Conservation (phyloP, 371 early-diverging fungal species). For the Dichotomocladium elegans region DNA sequence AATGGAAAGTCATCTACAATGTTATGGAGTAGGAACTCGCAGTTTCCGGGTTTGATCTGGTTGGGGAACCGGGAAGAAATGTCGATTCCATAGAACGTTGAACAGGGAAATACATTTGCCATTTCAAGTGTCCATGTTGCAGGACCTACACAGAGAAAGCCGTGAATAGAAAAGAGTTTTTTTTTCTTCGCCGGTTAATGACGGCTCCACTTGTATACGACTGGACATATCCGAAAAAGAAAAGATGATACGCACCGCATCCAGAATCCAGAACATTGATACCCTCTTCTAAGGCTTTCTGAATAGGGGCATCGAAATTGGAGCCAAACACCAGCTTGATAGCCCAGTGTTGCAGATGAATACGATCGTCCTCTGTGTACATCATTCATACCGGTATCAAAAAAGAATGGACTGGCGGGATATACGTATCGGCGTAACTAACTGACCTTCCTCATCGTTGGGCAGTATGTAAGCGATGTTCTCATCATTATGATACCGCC, state of each 20-base stretch:
- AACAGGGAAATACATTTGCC: conserved; percentile 16
- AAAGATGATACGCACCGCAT: not conserved
- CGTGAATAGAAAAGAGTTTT: not conserved
- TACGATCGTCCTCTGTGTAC: not conserved
- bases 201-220: too few species aligned
- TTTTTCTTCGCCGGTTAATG: not conserved
- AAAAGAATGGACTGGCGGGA: too few species aligned
- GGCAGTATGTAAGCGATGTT: too few species aligned
- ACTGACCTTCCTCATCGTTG: too few species aligned
- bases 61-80: conserved; percentile 6
- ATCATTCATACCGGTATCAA: too few species aligned
- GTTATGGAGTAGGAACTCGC: conserved; percentile 48
- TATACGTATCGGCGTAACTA: too few species aligned
- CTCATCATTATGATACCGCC: too few species aligned
- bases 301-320: not conserved
- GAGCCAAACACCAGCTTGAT: not conserved
- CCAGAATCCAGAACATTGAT: not conserved
- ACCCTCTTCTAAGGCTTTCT: not conserved
- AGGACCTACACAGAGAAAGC: conserved; percentile 6
- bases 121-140: conserved; percentile 15
- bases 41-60: conserved; percentile 16
- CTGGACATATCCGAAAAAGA: too few species aligned
- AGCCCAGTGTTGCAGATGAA: not conserved
- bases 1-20: conserved; percentile 50
- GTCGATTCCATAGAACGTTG: conserved; percentile 14